Conservation (phyloP, 495 filamentous ascomycete species). For the Melanomma pulvis-pyrius region DNA sequence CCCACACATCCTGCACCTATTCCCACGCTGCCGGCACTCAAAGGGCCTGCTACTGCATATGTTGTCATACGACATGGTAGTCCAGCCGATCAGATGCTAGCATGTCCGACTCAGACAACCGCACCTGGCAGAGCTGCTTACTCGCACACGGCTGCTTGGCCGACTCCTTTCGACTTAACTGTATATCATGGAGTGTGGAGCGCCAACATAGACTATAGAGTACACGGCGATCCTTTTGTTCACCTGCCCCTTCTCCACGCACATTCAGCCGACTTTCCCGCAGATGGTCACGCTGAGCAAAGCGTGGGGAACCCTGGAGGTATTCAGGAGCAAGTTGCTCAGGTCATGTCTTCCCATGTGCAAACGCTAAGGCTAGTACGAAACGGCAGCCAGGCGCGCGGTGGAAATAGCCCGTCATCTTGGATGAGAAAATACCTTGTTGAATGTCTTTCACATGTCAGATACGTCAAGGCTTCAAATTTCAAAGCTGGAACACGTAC, state of each 20-base stretch:
- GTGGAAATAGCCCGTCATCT: not conserved
- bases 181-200: not conserved
- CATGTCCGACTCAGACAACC: not conserved
- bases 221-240: not conserved
- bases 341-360: not conserved
- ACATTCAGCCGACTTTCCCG: not conserved
- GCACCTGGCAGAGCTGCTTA: not conserved
- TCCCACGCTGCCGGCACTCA: not conserved
- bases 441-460: not conserved
- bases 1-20: not conserved
- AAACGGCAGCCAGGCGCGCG: not conserved
- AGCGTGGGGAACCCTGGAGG: not conserved
- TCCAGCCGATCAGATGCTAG: not conserved
- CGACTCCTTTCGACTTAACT: not conserved
- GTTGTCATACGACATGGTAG: not conserved
- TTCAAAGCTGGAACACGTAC: too few relatives aligned
- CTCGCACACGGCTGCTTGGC: not conserved
- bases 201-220: not conserved
- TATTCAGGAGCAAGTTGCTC: not conserved
- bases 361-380: not conserved
- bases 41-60: not conserved
- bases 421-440: not conserved
- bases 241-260: not conserved
- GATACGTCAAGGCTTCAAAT: not conserved
- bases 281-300: not conserved